Base-by-base conservation (phyloP, 768 basidiomycete genomes). In the Cubamyces sp. region DNA sequence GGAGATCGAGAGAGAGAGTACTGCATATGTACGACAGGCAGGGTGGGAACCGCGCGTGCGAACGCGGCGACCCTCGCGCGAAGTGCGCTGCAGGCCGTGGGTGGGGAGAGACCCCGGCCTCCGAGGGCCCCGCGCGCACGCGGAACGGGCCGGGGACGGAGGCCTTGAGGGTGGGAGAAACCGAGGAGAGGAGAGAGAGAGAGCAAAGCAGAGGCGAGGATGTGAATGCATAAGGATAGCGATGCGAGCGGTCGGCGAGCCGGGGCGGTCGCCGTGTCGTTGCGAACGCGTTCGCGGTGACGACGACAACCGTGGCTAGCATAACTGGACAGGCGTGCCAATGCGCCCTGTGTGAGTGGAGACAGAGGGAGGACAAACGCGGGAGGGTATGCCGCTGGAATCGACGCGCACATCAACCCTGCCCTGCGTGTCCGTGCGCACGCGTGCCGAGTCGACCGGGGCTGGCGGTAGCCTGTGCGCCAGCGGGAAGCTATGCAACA, bases 211-310 rank as follows among this genome's bases (percentile, higher is more conserved):
- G 46, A 54, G 51, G 45, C 43, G 41, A 51, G 25, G 55, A 52
- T 57, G 61, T 59, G 62, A 64, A 57, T 60, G 62, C 62, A 64
- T 64, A 64, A 64, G 57, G 57, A 64, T 64, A 64, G 54, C 61
- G 37, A 56, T 62, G 61, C 53, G 62, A 55, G 34, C 52, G 53
- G 41, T 40, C 50, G n/a, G 51, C 40, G 9, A 0, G 49, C 34
- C 34, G 34, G 34, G 34, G 34, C 34, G 34, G 34, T 34, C 34
- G 34, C 34, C 18, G 16, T 34, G 56, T 45, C 55, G 52, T 26
- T 48, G 54, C 45, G 30, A 40, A 50, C 40, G 15, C 34, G 56
- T 9, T 49, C 28, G 45, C 5, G 45, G 16, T 21, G 43, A 28
- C 43, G 57, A 48, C 62, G 56, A 49, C 62, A 56, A 45, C 23